A percentile compares a stretch with the other conserved stretches of the same genome.
Conservation (phyloP, 1,284 basidiomycete species). For the Ganoderma lingzhi region DNA sequence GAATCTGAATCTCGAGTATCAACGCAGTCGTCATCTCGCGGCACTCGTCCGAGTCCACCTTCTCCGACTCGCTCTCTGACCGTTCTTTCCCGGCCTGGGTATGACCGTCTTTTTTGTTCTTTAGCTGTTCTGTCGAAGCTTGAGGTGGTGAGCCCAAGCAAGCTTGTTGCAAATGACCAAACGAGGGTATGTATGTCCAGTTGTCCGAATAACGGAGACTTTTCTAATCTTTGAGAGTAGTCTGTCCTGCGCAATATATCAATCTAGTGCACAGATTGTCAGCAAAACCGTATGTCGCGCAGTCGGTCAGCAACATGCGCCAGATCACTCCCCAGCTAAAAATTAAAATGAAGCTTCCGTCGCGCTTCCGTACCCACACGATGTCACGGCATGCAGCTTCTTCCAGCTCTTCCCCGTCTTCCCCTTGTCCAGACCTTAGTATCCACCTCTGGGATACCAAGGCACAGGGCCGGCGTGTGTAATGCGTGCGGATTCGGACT, state of each 20-base stretch:
- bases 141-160: too few relatives aligned
- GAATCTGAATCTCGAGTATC: too few relatives aligned
- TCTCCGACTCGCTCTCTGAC: background rate
- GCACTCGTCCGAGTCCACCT: too few relatives aligned
- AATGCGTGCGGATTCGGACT: background rate
- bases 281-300: background rate
- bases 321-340: background rate
- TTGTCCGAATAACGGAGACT: background rate
- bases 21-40: too few relatives aligned
- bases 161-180: background rate
- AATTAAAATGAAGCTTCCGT: background rate
- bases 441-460: background rate
- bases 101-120: background rate
- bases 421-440: background rate
- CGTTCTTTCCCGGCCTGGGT: background rate
- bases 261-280: background rate
- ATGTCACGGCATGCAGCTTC: slow-evolving; percentile 7
- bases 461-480: background rate
- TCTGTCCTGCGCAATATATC: background rate
- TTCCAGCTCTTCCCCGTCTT: slow-evolving; percentile 2
- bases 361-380: slow-evolving; percentile 7
- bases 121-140: too few relatives aligned
- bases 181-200: background rate
- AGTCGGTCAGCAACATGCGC: background rate
- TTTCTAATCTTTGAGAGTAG: background rate